Percentiles rank a stretch among this genome's conserved stretches.
Conservation (phyloP, 306 rosid species). For the Calophaca sinica region DNA sequence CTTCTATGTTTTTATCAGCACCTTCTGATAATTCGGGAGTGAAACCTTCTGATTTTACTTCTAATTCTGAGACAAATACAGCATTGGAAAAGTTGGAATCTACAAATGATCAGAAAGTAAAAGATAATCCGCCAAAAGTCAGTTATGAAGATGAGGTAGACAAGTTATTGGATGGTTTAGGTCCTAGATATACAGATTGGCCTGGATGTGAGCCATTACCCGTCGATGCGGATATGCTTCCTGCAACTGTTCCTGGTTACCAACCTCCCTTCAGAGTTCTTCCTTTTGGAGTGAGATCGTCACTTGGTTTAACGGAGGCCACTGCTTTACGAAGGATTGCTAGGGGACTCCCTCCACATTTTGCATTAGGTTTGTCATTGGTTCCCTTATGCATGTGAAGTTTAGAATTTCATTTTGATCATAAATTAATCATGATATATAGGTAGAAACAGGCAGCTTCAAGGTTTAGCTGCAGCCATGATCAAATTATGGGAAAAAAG, state of each 20-base stretch:
- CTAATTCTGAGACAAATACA: conserved; percentile 44
- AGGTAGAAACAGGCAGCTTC: conserved; percentile 95
- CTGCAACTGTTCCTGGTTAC: conserved; percentile 75
- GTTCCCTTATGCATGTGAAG: conserved; percentile 35
- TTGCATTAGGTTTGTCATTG: conserved; percentile 75
- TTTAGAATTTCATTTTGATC: conserved; percentile 40
- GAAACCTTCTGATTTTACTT: conserved; percentile 52
- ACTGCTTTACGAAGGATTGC: conserved; percentile 86
- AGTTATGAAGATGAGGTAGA: conserved; percentile 88
- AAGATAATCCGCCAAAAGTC: conserved; percentile 52
- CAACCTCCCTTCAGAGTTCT: conserved; percentile 94
- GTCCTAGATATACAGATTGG: conserved; percentile 94
- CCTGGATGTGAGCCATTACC: conserved; percentile 91
- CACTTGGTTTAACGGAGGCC: conserved; percentile 81
- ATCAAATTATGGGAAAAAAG: conserved; percentile 86
- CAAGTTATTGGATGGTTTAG: conserved; percentile 73
- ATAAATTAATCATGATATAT: conserved; percentile 41
- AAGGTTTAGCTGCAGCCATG: conserved; percentile 90
- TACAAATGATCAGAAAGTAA: conserved; percentile 49
- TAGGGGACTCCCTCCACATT: conserved; percentile 96
- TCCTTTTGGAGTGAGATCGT: conserved; percentile 84
- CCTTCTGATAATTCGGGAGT: conserved; percentile 43
- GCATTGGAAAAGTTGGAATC: conserved; percentile 48
- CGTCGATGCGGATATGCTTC: conserved; percentile 90
- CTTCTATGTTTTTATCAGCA: conserved; percentile 50